These are phyloP conservation scores for Nannizzia gypsea DNA, from an alignment of 2,329 filamentous ascomycete genomes.

Conservation along the genomic window DNA sequence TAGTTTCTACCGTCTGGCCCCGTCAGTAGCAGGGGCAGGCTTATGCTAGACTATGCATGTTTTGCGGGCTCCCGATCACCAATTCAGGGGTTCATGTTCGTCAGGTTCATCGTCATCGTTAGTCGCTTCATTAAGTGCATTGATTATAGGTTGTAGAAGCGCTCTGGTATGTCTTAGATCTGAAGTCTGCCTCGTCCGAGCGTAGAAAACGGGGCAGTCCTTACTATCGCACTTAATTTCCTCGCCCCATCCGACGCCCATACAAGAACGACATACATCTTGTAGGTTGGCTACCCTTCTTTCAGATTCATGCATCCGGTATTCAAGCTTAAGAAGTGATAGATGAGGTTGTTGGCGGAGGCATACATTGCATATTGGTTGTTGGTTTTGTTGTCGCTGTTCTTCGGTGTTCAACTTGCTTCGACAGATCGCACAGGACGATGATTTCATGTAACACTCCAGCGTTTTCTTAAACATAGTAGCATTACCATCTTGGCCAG, in stretches of 20 bases:
- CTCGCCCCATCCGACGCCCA: conserved; percentile 59
- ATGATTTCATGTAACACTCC: conserved; percentile 84
- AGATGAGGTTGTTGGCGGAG: conserved; percentile 32
- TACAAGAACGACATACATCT: conserved; percentile 67
- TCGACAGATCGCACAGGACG: conserved; percentile 66
- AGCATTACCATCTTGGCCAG: conserved; percentile 6
- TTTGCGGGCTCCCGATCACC: neutral
- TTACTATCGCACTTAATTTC: conserved; percentile 77
- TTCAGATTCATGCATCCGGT: conserved; percentile 52
- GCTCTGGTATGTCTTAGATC: conserved; percentile 28
- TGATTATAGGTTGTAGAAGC: conserved; percentile 27
- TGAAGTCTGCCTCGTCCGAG: conserved; percentile 28
- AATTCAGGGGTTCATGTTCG: neutral
- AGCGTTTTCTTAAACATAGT: conserved; percentile 52
- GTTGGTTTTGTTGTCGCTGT: conserved; percentile 19
- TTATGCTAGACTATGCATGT: too few relatives aligned
- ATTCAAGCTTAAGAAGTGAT: conserved; percentile 54
- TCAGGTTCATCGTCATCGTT: neutral
- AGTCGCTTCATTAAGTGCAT: conserved; percentile 22
- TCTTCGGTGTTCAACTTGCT: conserved; percentile 39
- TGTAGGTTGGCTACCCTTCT: conserved; percentile 52
- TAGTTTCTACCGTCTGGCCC: too few relatives aligned
- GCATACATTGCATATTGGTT: conserved; percentile 33
- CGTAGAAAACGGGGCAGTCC: conserved; percentile 87
- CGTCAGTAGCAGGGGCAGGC: too few relatives aligned